Percentiles rank a stretch among this genome's conserved stretches.
These are phyloP conservation scores for Heliamphora exappendiculata DNA, from an alignment of 148 eudicot genomes.

Conservation along the genomic window DNA sequence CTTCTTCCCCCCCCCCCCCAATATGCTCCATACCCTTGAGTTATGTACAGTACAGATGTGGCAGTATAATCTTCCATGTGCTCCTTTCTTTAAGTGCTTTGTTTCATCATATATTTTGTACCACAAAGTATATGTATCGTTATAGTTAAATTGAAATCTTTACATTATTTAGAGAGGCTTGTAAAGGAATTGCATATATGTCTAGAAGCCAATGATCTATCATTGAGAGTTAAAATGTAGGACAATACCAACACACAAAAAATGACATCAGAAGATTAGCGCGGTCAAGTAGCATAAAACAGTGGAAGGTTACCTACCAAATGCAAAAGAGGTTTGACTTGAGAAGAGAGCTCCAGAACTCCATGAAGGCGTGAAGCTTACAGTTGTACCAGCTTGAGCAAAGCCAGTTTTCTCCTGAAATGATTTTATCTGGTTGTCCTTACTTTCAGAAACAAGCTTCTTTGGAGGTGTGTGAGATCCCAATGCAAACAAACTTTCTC, in stretches of 20 bases:
- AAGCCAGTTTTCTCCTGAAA: constrained; percentile 25
- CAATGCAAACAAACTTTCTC: constrained; percentile 30
- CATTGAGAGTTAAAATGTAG: background rate
- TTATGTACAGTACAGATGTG: too few relatives aligned
- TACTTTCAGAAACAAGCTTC: constrained; percentile 29
- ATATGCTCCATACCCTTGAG: too few relatives aligned
- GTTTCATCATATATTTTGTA: too few relatives aligned
- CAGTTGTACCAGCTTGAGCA: constrained; percentile 26
- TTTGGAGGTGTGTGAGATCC: constrained; percentile 33
- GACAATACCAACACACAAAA: background rate
- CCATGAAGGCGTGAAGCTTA: constrained; percentile 30
- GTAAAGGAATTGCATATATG: too few relatives aligned
- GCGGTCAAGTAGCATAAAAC: background rate
- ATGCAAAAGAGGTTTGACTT: constrained; percentile 39
- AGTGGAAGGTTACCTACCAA: constrained; percentile 42
- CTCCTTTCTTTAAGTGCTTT: too few relatives aligned
- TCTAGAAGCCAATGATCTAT: too few relatives aligned
- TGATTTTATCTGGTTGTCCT: constrained; percentile 30
- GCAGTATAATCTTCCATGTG: too few relatives aligned
- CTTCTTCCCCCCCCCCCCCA: too few relatives aligned
- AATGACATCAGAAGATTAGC: background rate
- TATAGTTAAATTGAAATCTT: too few relatives aligned
- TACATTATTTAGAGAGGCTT: too few relatives aligned
- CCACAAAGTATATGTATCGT: too few relatives aligned
- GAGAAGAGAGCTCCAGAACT: constrained; percentile 33